phyloP scores from a whole-genome alignment of 148 eudicot genomes.

The Silene uniflora region DNA sequence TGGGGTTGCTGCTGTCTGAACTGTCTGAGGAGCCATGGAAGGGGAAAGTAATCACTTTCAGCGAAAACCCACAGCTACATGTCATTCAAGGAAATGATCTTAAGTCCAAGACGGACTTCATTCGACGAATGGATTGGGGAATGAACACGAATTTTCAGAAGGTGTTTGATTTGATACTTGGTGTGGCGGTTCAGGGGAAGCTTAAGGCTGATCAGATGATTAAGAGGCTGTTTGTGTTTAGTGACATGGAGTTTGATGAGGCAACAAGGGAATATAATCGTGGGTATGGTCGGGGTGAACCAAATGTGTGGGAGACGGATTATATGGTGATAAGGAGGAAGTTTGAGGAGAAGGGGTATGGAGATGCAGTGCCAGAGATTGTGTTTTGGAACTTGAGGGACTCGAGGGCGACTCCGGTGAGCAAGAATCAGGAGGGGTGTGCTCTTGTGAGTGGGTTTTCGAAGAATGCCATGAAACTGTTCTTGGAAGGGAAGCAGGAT shows the following conservation, averaged over 20 bases:
- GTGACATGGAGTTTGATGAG: slow-evolving; percentile 31
- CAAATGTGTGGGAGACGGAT: too few species aligned
- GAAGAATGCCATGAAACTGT: too few species aligned
- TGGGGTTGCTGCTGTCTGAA: slow-evolving; percentile 18
- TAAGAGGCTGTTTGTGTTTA: slow-evolving; percentile 26
- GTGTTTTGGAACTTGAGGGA: too few species aligned
- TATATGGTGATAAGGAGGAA: too few species aligned
- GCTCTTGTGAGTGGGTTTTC: too few species aligned
- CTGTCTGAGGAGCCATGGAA: not conserved
- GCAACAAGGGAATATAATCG: not conserved
- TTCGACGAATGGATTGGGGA: slow-evolving; percentile 20
- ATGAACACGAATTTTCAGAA: slow-evolving; percentile 23
- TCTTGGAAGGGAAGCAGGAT: too few species aligned
- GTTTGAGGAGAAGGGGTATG: too few species aligned
- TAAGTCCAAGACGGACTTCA: slow-evolving; percentile 4
- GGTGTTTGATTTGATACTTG: slow-evolving; percentile 23
- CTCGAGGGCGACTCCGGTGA: too few species aligned
- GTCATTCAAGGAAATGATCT: slow-evolving; percentile 6
- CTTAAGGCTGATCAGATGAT: slow-evolving; percentile 16
- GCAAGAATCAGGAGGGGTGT: too few species aligned
- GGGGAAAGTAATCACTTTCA: slow-evolving; percentile 22
- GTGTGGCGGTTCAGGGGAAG: slow-evolving; percentile 21
- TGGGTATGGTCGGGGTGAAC: too few species aligned
- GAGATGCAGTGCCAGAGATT: too few species aligned
- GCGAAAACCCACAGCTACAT: slow-evolving; percentile 8